Evolutionary conservation across 2,329 filamentous ascomycete species (phyloP).

Genomic region (Pseudogymnoascus sp.): DNA sequence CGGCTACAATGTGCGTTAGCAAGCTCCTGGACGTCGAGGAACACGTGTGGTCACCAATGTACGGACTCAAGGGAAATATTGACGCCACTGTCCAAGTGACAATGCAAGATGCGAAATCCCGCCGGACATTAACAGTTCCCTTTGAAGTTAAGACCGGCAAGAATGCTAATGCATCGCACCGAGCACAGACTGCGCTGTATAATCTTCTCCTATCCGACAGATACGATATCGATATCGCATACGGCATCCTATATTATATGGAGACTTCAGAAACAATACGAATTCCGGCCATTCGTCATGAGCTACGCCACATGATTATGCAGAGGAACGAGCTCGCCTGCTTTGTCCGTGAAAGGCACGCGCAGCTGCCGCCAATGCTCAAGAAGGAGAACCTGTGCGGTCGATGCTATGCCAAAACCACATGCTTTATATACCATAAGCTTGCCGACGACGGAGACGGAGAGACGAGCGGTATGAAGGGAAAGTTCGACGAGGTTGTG

Average conservation of each 20-base stretch:
- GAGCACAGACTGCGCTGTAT: constrained; percentile 90
- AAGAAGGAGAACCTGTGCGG: constrained; percentile 73
- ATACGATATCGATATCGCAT: constrained; percentile 86
- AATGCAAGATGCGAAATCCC: constrained; percentile 55
- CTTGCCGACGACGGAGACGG: constrained; percentile 76
- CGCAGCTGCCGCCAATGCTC: constrained; percentile 76
- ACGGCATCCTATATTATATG: constrained; percentile 90
- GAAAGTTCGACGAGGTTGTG: constrained; percentile 74
- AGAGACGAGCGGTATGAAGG: constrained; percentile 70
- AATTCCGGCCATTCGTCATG: constrained; percentile 75
- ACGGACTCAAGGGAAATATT: constrained; percentile 93
- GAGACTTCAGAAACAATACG: constrained; percentile 80
- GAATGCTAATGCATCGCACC: constrained; percentile 70
- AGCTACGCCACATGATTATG: constrained; percentile 94
- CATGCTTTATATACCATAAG: constrained; percentile 91
- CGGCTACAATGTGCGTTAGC: constrained; percentile 73
- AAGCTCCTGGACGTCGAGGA: constrained; percentile 96
- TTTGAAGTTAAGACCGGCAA: constrained; percentile 95
- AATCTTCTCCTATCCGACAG: constrained; percentile 86
- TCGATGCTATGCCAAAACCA: constrained; percentile 79
- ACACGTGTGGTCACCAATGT: constrained; percentile 97
- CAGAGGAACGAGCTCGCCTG: constrained; percentile 84
- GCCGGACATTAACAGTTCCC: constrained; percentile 69
- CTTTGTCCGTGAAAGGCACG: constrained; percentile 70
- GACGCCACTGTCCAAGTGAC: constrained; percentile 90